Conservation (phyloP, 352 stramenopile species). For the Globisporangium perplexum region DNA sequence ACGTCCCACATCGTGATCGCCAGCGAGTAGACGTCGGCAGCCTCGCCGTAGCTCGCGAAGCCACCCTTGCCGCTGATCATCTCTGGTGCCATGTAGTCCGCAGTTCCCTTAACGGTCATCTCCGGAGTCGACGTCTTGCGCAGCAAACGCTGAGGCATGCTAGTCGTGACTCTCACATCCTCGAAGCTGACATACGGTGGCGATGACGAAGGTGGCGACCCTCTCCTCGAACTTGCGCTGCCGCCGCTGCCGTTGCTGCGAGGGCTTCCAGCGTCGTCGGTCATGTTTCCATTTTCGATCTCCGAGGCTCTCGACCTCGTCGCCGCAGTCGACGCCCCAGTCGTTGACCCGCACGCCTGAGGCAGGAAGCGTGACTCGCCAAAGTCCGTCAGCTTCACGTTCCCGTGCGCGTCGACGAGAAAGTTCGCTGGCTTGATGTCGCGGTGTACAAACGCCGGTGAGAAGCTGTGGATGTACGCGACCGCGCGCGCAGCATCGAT, state of each 20-base stretch:
- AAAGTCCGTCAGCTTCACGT: slow-evolving; percentile 78
- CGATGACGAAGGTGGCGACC: too few relatives aligned
- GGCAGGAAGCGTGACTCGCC: slow-evolving; percentile 42
- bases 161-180: neutral
- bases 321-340: slow-evolving; percentile 19
- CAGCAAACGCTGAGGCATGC: too few relatives aligned
- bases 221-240: too few relatives aligned
- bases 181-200: too few relatives aligned
- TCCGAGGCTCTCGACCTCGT: neutral
- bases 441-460: slow-evolving; percentile 58
- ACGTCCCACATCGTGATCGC: slow-evolving; percentile 73
- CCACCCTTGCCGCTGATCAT: slow-evolving; percentile 59
- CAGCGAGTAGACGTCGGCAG: slow-evolving; percentile 62
- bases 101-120: slow-evolving; percentile 54
- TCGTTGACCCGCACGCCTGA: slow-evolving; percentile 2
- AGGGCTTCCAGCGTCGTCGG: neutral
- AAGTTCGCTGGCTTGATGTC: slow-evolving; percentile 83
- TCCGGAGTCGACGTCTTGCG: slow-evolving; percentile 21
- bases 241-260: neutral
- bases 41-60: slow-evolving; percentile 41
- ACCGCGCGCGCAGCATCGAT: slow-evolving; percentile 55
- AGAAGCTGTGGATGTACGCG: slow-evolving; percentile 71
- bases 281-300: neutral
- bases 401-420: slow-evolving; percentile 47
- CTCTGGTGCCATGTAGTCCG: slow-evolving; percentile 34